Conservation (phyloP, 1,284 basidiomycete genomes). For the Cutaneotrichosporon sp. region DNA sequence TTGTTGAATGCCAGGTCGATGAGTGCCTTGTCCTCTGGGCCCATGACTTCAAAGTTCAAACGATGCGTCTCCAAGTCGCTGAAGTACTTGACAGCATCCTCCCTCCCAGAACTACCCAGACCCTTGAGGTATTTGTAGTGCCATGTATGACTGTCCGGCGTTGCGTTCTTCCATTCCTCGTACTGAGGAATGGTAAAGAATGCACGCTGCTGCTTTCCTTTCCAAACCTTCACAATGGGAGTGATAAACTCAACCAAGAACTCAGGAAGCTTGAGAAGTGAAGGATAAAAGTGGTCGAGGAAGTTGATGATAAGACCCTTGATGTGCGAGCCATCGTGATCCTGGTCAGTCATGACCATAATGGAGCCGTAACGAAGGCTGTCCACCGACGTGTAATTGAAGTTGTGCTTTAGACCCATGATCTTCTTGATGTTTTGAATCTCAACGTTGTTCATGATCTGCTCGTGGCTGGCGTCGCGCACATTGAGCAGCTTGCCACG, state of each 20-base stretch:
- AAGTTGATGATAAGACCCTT: slow-evolving; percentile 99
- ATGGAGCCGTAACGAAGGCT: slow-evolving; percentile 87
- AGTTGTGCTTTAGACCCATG: slow-evolving; percentile 89
- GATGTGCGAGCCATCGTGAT: slow-evolving; percentile 99
- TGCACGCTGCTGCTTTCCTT: slow-evolving; percentile 71
- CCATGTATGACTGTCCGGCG: slow-evolving; percentile 80
- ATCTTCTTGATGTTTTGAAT: slow-evolving; percentile 98
- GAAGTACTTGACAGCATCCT: slow-evolving; percentile 91
- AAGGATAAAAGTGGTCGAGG: slow-evolving; percentile 94
- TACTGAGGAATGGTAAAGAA: slow-evolving; percentile 99
- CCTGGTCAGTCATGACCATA: slow-evolving; percentile 99
- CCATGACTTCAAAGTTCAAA: slow-evolving; percentile 79
- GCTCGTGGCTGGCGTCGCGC: slow-evolving; percentile 90
- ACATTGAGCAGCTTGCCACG: slow-evolving; percentile 97
- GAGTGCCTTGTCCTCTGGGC: slow-evolving; percentile 76
- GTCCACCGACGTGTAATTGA: slow-evolving; percentile 68
- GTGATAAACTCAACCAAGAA: slow-evolving; percentile 99
- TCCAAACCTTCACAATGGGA: slow-evolving; percentile 89
- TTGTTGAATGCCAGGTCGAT: slow-evolving; percentile 99
- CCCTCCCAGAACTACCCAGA: slow-evolving; percentile 85
- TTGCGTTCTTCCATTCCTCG: slow-evolving; percentile 81
- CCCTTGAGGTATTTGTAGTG: slow-evolving; percentile 96
- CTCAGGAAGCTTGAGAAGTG: slow-evolving; percentile 80
- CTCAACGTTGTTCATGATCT: slow-evolving; percentile 97
- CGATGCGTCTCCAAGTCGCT: slow-evolving; percentile 86